Evolutionary conservation across 2,329 filamentous ascomycete species (phyloP).

Genomic region (Thyridium curvatum): DNA sequence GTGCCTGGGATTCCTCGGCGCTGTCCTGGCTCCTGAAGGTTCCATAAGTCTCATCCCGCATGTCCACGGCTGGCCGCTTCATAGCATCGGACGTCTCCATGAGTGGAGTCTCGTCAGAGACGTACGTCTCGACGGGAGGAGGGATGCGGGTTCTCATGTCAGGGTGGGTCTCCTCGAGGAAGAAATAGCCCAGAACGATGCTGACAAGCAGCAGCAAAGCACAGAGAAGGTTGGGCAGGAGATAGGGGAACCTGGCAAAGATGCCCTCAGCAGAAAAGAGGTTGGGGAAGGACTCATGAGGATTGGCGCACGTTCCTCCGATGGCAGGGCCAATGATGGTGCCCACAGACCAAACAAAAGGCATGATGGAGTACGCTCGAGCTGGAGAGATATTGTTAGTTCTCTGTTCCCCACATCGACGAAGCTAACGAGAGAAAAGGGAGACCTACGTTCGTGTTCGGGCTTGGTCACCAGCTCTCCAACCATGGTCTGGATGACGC

Average conservation of each 20-base stretch:
- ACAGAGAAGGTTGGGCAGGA: slow-evolving; percentile 85
- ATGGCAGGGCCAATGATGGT: slow-evolving; percentile 86
- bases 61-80: slow-evolving; percentile 65
- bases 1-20: slow-evolving; percentile 30
- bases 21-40: slow-evolving; percentile 50
- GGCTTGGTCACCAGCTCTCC: slow-evolving; percentile 78
- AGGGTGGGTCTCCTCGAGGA: slow-evolving; percentile 85
- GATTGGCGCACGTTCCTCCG: slow-evolving; percentile 79
- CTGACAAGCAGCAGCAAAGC: slow-evolving; percentile 69
- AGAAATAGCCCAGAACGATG: slow-evolving; percentile 71
- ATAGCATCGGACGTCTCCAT: slow-evolving; percentile 69
- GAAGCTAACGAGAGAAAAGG: not conserved
- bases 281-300: slow-evolving; percentile 65
- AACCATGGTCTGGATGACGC: slow-evolving; percentile 89
- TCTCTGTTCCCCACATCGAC: not conserved
- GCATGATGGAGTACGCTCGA: slow-evolving; percentile 85
- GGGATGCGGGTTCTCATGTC: slow-evolving; percentile 58
- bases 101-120: slow-evolving; percentile 65
- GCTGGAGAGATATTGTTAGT: slow-evolving; percentile 39
- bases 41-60: slow-evolving; percentile 74
- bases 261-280: slow-evolving; percentile 61
- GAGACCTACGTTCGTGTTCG: slow-evolving; percentile 72
- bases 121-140: slow-evolving; percentile 40
- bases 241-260: slow-evolving; percentile 76
- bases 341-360: slow-evolving; percentile 87